Evolutionary conservation across 768 basidiomycete species (phyloP), one percentile per base, ranked within the genome.

Genomic region (Lentinula boryana): DNA sequence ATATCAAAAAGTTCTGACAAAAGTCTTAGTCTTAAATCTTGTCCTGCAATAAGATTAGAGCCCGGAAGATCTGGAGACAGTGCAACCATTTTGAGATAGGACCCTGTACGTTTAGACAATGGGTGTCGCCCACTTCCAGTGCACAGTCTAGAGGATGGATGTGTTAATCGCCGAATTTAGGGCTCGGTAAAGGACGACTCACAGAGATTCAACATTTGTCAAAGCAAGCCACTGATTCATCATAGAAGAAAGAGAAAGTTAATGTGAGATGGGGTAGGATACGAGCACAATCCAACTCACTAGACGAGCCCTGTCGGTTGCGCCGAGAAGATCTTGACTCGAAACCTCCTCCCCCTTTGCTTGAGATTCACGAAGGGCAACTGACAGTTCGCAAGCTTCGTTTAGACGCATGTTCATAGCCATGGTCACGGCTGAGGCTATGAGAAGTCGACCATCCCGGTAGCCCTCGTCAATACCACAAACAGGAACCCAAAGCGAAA

Each of bases 401-500:
- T 72, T 73, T 4, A 77, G 65, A 40, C 71, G 74, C 61, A 79
- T 66, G 60, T 78, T 76, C 67, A 74, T 72, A 21, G 76, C 76
- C 77, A 78, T 78, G 52, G 71, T 77, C 36, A 78, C 72, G 12
- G 78, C 78, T n/a, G 51, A 53, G 10, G 36, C 33, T 23, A 53
- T 27, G 12, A 41, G 32, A 23, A 23, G 6, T 18, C 50, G 31
- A 33, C 33, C 49, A 16, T 52, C 51, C 31, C 51, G 50, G 21
- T 41, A 31, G 13, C 18, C 33, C 32, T 60, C 60, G 23, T 33
- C 36, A n/a, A 6, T 9, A n/a, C 71, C 65, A 33, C 69, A 72
- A 41, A 78, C 66, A 9, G 77, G 75, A 13, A 71, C 69, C 77
- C 77, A 78, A 23, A 78, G 43, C 6, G 77, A 75, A n/a, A 78